Conservation (phyloP, 345 rosid species). For the Kandelia obovata region DNA sequence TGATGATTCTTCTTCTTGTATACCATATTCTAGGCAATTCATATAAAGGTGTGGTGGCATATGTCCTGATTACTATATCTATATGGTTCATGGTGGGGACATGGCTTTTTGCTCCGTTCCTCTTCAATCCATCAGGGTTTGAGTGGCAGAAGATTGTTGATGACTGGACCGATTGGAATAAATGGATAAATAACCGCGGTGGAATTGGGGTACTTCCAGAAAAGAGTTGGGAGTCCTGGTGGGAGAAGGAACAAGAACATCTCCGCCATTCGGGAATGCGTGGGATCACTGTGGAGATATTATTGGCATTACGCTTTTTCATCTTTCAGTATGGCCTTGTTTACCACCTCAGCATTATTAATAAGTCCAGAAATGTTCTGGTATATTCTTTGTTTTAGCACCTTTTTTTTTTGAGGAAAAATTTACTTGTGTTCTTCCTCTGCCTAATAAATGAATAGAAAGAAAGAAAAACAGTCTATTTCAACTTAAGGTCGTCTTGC, state of each 20-base stretch:
- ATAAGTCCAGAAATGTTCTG: constrained; percentile 52
- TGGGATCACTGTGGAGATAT: constrained; percentile 85
- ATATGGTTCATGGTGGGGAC: constrained; percentile 99
- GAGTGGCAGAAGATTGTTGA: constrained; percentile 99
- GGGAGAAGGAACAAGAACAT: constrained; percentile 99
- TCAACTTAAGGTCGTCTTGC: background rate
- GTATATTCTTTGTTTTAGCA: constrained; percentile 33
- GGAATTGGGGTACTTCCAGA: constrained; percentile 96
- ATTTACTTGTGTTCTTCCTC: background rate
- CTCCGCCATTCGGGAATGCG: constrained; percentile 82
- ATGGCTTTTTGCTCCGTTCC: constrained; percentile 98
- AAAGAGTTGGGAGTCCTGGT: constrained; percentile 99
- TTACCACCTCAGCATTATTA: constrained; percentile 66
- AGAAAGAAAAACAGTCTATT: background rate
- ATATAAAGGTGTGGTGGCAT: constrained; percentile 82
- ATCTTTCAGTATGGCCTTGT: constrained; percentile 96
- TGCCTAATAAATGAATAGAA: background rate
- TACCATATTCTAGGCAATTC: constrained; percentile 79
- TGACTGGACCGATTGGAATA: constrained; percentile 99
- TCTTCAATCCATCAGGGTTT: constrained; percentile 97
- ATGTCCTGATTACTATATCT: constrained; percentile 79
- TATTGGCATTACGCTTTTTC: constrained; percentile 79
- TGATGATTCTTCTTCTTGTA: constrained; percentile 87
- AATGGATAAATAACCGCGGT: constrained; percentile 89
- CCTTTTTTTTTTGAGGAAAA: background rate